phyloP scores from a whole-genome alignment of 257 asterid species.

The Penstemon newberryi region DNA sequence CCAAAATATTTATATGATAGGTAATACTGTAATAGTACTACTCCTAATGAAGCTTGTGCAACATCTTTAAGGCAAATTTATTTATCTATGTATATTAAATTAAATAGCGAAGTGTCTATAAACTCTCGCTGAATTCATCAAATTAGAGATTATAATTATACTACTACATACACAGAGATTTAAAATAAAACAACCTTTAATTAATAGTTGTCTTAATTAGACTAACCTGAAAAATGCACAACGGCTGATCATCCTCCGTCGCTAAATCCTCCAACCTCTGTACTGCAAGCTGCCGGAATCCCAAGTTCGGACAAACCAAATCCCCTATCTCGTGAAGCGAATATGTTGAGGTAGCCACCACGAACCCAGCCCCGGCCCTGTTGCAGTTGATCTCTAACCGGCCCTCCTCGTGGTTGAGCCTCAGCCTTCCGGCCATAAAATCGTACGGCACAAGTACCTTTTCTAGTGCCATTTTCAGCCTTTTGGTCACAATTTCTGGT shows the following conservation, averaged over 20 bases:
- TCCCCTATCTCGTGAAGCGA: slow-evolving; percentile 47
- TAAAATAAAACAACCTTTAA: no score
- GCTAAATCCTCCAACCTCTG: slow-evolving; percentile 33
- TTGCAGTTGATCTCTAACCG: slow-evolving; percentile 58
- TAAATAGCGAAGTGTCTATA: no score
- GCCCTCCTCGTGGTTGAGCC: slow-evolving; percentile 33
- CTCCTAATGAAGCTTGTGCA: no score
- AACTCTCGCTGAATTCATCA: no score
- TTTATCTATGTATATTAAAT: no score
- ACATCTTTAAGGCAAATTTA: no score
- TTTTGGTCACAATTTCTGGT: slow-evolving; percentile 36
- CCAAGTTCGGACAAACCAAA: slow-evolving; percentile 52
- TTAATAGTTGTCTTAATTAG: no score
- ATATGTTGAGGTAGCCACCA: slow-evolving; percentile 50
- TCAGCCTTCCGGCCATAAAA: slow-evolving; percentile 65
- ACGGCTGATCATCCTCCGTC: slow-evolving; percentile 45
- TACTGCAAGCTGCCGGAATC: slow-evolving; percentile 44
- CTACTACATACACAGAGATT: no score
- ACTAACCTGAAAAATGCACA: slow-evolving; percentile 48
- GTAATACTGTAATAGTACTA: no score
- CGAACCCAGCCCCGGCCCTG: slow-evolving; percentile 43
- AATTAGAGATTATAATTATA: no score
- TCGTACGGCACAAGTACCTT: slow-evolving; percentile 53
- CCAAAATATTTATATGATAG: no score
- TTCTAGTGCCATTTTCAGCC: slow-evolving; percentile 41